Conservation (phyloP, 2,329 filamentous ascomycete genomes). For the Diaporthe sp. region DNA sequence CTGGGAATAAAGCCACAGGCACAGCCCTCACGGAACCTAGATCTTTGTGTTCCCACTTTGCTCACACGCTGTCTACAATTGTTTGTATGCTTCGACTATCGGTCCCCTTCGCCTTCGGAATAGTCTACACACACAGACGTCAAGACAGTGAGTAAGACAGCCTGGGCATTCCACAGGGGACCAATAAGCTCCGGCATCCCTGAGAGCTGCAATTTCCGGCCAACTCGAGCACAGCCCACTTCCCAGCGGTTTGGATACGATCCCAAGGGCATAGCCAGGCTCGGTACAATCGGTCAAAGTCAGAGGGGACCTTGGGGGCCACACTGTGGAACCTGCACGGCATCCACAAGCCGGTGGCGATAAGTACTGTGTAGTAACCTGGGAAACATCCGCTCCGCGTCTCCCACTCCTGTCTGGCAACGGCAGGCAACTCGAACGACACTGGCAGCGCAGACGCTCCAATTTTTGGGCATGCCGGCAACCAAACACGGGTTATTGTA, state of each 20-base stretch:
- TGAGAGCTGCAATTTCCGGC: constrained; percentile 26
- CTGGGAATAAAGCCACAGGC: background rate
- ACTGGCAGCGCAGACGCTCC: constrained; percentile 24
- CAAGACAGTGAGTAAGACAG: background rate
- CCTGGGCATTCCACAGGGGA: background rate
- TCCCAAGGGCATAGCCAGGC: background rate
- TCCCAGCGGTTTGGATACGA: constrained; percentile 19
- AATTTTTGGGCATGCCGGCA: constrained; percentile 31
- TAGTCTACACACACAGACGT: background rate
- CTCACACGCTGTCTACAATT: background rate
- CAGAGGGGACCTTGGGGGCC: background rate
- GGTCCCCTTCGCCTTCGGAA: background rate
- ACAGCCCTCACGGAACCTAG: background rate
- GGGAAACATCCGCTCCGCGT: background rate
- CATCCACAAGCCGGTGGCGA: constrained; percentile 16
- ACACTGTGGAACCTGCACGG: constrained; percentile 9
- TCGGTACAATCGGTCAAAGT: background rate
- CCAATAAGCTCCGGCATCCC: constrained; percentile 17
- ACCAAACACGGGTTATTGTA: constrained; percentile 13
- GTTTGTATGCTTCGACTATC: background rate
- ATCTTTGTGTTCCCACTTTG: background rate
- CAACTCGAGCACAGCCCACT: constrained; percentile 10
- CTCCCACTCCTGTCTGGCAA: constrained; percentile 20
- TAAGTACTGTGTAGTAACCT: background rate
- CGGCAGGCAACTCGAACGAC: constrained; percentile 1